These are phyloP conservation scores for Saprolegnia diclina DNA, from an alignment of 352 stramenopile species.

Conservation along the genomic window DNA sequence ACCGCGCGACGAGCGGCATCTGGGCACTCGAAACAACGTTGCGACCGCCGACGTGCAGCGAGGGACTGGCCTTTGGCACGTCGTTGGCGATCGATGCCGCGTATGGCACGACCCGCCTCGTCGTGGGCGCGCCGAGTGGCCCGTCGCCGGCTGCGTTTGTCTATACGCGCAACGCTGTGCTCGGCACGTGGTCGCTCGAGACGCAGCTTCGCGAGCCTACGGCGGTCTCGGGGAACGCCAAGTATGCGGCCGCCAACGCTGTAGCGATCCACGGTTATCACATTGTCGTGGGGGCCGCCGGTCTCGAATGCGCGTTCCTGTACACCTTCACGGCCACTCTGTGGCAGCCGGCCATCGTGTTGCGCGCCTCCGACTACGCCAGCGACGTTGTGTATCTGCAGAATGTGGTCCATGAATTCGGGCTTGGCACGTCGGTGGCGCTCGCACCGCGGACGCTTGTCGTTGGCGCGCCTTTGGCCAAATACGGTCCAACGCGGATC, in stretches of 20 bases:
- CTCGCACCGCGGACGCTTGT: constrained; percentile 80
- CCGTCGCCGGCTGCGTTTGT: constrained; percentile 32
- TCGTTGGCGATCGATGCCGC: constrained; percentile 68
- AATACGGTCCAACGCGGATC: constrained; percentile 49
- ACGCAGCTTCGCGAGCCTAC: constrained; percentile 37
- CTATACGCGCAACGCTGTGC: constrained; percentile 40
- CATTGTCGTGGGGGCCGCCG: constrained; percentile 83
- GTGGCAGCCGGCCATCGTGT: constrained; percentile 47
- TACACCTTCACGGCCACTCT: constrained; percentile 50
- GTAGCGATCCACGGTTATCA: constrained; percentile 84
- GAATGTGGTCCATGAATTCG: constrained; percentile 75
- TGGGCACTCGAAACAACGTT: constrained; percentile 63
- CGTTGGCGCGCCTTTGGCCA: constrained; percentile 80
- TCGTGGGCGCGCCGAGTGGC: constrained; percentile 60
- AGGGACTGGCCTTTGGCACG: constrained; percentile 51
- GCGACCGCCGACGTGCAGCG: constrained; percentile 39
- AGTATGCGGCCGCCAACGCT: constrained; percentile 54
- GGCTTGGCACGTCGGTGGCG: constrained; percentile 83
- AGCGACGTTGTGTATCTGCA: constrained; percentile 74
- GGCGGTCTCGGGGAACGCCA: constrained; percentile 44
- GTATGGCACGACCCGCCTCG: constrained; percentile 46
- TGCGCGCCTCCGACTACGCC: constrained; percentile 78
- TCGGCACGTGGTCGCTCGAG: constrained; percentile 45
- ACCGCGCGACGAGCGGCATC: constrained; percentile 47
- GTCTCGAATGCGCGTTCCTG: constrained; percentile 57